Base-by-base conservation (phyloP, 2,329 filamentous ascomycete genomes). In the Aspergillus uvarum region DNA sequence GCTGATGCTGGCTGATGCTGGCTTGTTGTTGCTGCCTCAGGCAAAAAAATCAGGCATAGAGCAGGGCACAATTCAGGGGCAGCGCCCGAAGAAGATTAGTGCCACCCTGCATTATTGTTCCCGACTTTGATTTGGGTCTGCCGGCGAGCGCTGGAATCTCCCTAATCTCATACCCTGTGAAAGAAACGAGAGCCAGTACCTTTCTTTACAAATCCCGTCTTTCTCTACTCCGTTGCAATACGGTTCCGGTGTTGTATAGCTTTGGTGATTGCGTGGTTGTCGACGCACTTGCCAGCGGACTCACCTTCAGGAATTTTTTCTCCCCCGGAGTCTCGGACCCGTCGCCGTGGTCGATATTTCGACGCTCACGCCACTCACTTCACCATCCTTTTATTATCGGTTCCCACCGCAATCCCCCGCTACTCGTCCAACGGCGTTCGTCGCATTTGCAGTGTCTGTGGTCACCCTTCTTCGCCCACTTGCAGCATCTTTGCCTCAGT, bases 351-450 rank as follows among this genome's bases (percentile, higher is more conserved):
- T 56, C 58, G 58, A 59, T 63, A 62, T 65, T 64, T 61, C 56
- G 62, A 58, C 61, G 59, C 67, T 68, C 67, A 68, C 67, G 67
- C 67, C 67, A 68, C 67, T 60, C 54, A 44, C 47, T 53, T 42
- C 52, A 47, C 55, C 57, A 56, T 44, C 32, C 56, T 57, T 66
- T 63, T 66, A 63, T 66, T 29, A 61, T 35, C 61, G 42, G 32
- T 38, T 55, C 44, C 58, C 54, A 61, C 58, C 51, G 10, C 54
- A 32, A 57, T 47, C 50, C 42, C 51, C 53, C 48, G 55, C 53
- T 14, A 54, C 53, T 47, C 19, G 51, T 63, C 61, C 56, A 59
- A 59, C 58, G 35, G 47, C 42, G 29, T 58, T 31, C 53, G 22
- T 50, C 53, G 35, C 38, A 60, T 63, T 64, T 59, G 11, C 47